Percentiles rank a stretch among this genome's conserved stretches.
phyloP scores from a whole-genome alignment of 331 rosid species.

The Rosa hybrid region DNA sequence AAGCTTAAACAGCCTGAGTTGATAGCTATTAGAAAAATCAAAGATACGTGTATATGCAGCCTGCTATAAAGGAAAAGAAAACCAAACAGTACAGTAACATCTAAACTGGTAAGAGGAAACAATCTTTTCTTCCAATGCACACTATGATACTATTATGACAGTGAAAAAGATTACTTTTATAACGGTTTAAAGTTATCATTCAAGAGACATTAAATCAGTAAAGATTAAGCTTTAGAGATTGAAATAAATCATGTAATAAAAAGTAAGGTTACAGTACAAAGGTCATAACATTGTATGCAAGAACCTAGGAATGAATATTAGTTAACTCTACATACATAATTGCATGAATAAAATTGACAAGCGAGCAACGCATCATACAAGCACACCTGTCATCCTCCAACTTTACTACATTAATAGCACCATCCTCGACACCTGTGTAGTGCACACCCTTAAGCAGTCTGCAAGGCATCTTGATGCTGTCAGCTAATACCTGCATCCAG shows the following conservation, averaged over 20 bases:
- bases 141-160: background rate
- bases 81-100: conserved; percentile 1
- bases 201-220: background rate
- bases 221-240: background rate
- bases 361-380: background rate
- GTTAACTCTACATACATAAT: background rate
- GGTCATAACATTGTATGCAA: background rate
- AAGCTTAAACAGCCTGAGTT: conserved; percentile 1
- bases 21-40: background rate
- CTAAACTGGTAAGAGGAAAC: background rate
- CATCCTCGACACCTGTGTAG: conserved; percentile 98
- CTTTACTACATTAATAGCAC: conserved; percentile 88
- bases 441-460: conserved; percentile 95
- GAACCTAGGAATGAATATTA: background rate
- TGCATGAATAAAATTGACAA: background rate
- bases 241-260: background rate
- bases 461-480: conserved; percentile 91
- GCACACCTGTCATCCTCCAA: conserved; percentile 91
- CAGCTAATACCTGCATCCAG: conserved; percentile 84
- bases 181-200: background rate
- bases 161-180: background rate
- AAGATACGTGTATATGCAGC: background rate
- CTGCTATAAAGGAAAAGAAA: background rate
- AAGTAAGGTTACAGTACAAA: background rate
- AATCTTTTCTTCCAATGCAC: background rate